Evolutionary conservation across 148 eudicot species (phyloP).

Genomic region (Persicaria tinctoria): DNA sequence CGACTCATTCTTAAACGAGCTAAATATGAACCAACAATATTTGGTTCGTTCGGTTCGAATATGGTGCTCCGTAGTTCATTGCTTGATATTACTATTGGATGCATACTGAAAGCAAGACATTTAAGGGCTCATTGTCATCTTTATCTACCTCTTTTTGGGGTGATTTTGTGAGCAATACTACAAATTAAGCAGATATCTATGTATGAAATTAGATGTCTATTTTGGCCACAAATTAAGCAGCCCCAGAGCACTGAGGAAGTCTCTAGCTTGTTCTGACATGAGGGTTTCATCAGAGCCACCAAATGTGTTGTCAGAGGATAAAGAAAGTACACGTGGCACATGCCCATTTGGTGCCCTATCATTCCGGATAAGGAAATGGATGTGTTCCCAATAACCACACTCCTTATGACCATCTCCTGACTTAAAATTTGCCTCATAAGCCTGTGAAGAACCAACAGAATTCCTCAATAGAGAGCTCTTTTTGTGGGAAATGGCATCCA

Average conservation of each 20-base stretch:
- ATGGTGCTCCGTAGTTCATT: no score
- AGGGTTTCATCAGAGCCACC: slow-evolving; percentile 13
- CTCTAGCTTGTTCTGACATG: neutral
- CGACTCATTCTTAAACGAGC: no score
- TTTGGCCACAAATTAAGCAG: slow-evolving; percentile 1
- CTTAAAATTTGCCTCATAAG: neutral
- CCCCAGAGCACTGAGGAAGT: neutral
- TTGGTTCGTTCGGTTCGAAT: no score
- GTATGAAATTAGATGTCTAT: neutral
- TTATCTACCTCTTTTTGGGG: no score
- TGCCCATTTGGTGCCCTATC: slow-evolving; percentile 27
- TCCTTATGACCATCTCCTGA: neutral
- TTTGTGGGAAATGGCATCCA: slow-evolving; percentile 49
- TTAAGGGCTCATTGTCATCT: no score
- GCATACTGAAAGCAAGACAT: no score
- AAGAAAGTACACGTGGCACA: slow-evolving; percentile 35
- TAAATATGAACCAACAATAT: no score
- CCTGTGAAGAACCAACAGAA: slow-evolving; percentile 13
- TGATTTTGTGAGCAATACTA: no score
- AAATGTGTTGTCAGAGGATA: slow-evolving; percentile 16
- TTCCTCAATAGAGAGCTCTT: neutral
- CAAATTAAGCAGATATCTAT: no score
- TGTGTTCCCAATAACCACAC: slow-evolving; percentile 11
- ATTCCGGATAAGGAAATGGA: slow-evolving; percentile 46
- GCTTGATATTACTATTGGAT: no score